Base-by-base conservation (phyloP, 495 filamentous ascomycete species). In the Aspergillus asperescens region DNA sequence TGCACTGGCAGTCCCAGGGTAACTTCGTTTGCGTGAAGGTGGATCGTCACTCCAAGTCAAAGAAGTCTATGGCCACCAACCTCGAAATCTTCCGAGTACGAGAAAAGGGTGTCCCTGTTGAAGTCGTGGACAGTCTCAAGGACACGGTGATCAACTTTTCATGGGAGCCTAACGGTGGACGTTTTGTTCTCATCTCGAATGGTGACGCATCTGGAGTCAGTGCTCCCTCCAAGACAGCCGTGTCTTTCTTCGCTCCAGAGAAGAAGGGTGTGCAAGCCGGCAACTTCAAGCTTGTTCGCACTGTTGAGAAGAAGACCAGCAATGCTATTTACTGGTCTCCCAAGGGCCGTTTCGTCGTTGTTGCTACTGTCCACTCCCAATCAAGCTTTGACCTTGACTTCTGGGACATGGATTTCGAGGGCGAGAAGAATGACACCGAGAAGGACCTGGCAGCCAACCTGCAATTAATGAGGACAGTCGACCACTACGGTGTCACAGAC, bases 251-350 rank as follows among this genome's bases (percentile, higher is more conserved):
- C 74, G 91, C 88, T 52, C 89, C 93, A 1, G 93, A 98, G 69
- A 95, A 95, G 75, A 96, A 96, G 79, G 82, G 77, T 31, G 66
- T 76, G 29, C 75, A 77, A 9, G 75, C 88, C 16, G 93, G 93
- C 44, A 96, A 95, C 77, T 98, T 96, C 80, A 93, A 89, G 77
- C 87, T 91, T 57, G 83, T 97, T 50, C 83, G 87, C 35, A 96
- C 90, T 0, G 77, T 94, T 18, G 93, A 98, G 59, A 96, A 96
- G 83, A 96, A 96, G 81, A 98, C 90, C 69, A 95, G 85, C 80
- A 98, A 98, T 63, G 94, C 87, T 47, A 97, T 98, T 63, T 96
- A 96, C 82, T 98, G 93, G 93, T 94, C 89, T n/a, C 93, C 93
- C 12, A 90, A 87, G 75, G 93, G 93, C 13, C 83, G 93, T 15